Evolutionary conservation across 495 filamentous ascomycete species (phyloP), one percentile per base, ranked within the genome.

Genomic region (Glutinoglossum americanum): DNA sequence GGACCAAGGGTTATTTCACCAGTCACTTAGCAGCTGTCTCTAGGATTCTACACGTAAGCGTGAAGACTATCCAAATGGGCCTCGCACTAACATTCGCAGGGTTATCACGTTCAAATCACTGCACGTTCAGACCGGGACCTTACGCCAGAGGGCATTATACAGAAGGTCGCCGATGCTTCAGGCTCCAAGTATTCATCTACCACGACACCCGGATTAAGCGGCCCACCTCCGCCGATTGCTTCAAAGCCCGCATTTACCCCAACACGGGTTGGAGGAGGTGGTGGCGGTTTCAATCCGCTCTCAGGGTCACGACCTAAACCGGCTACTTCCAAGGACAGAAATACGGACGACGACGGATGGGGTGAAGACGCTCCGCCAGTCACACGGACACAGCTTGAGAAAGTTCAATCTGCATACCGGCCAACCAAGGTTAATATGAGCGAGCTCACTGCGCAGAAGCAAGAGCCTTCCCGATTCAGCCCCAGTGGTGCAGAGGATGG

Each of bases 1-100:
- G 89, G 63, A 96, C 89, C 17, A 97, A 97, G 66, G 92, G 92
- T 26, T 97, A 97, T 66, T 99, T 97, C 64, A 96, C 87, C 35
- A 95, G 88, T 65, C 89, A 99, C 71, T 68, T 89, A 21, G 80
- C 86, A 59, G 80, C 86, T 19, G 87, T 96, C 28, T 81, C 87
- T 32, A 95, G 93, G 68, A 74, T 94, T 58, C 75, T 99, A 27
- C 89, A 94, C 72, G 80, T 83, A 70, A 70, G 76, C 67, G 4
- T 35, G 23, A 21, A 23, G 21, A 27, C 7, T 25, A 25, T 25
- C 25, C 13, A 3, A 3, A n/a, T 9, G 35, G 1, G 27, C 25
- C 55, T 48, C 53, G 51, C 23, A 26, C n/a, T 33, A 44, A 23
- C 56, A 60, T 28, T n/a, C 45, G 19, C 65, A 84, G 80, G 92